These are phyloP conservation scores for Meredithiella fracta DNA, from an alignment of 2,329 filamentous ascomycete genomes.

Conservation along the genomic window DNA sequence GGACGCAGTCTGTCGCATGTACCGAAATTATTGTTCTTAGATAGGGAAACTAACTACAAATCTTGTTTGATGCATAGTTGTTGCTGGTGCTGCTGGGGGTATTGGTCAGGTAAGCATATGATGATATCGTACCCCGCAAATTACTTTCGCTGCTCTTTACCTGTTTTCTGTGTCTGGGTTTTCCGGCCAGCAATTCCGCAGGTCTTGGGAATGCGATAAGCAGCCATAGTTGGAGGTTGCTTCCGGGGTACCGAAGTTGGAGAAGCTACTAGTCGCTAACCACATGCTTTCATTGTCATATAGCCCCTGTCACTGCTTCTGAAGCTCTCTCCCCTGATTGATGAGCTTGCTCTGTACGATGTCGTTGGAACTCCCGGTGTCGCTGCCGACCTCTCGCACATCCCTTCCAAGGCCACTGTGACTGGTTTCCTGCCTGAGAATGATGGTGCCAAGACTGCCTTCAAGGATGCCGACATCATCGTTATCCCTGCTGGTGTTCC, in stretches of 20 bases:
- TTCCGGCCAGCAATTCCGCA: neutral
- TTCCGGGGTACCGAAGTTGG: slow-evolving; percentile 5
- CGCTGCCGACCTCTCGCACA: slow-evolving; percentile 90
- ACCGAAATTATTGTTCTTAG: neutral
- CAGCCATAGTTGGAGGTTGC: neutral
- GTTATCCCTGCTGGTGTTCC: slow-evolving; percentile 97
- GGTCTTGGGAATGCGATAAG: slow-evolving; percentile 5
- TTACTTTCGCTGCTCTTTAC: neutral
- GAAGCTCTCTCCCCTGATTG: slow-evolving; percentile 74
- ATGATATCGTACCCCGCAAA: neutral
- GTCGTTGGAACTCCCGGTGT: slow-evolving; percentile 97
- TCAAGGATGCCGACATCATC: slow-evolving; percentile 88
- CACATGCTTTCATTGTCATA: slow-evolving; percentile 8
- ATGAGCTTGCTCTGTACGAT: slow-evolving; percentile 96
- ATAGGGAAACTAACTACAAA: slow-evolving; percentile 5
- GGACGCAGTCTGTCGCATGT: neutral
- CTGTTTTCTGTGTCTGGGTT: neutral
- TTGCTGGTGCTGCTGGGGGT: slow-evolving; percentile 93
- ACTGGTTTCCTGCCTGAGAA: slow-evolving; percentile 77
- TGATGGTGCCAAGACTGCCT: slow-evolving; percentile 68
- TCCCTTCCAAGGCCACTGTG: slow-evolving; percentile 77
- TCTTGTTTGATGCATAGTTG: slow-evolving; percentile 31
- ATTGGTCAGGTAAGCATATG: slow-evolving; percentile 73
- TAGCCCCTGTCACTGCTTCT: slow-evolving; percentile 92
- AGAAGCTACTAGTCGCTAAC: slow-evolving; percentile 13